phyloP scores from a whole-genome alignment of 441 rosid genomes.

The Croton laevigatus region DNA sequence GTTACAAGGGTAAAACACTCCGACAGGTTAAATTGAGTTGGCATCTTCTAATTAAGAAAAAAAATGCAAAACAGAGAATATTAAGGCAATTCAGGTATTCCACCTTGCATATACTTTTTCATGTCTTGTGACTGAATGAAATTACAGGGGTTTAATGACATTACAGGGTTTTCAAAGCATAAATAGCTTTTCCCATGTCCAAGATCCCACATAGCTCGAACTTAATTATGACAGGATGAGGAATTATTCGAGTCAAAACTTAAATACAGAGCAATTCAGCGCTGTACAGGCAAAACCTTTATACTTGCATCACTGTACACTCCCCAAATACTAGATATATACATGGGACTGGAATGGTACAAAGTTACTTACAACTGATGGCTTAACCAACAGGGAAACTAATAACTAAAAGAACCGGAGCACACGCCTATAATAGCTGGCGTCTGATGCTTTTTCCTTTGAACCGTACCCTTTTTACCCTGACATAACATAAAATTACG shows the following conservation, averaged over 20 bases:
- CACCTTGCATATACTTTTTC: background rate
- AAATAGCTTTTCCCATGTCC: background rate
- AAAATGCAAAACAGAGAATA: too few species aligned
- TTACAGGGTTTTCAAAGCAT: background rate
- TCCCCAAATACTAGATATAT: conserved; percentile 14
- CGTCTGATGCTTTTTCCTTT: conserved; percentile 5
- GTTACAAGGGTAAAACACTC: too few species aligned
- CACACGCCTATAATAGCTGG: conserved; percentile 16
- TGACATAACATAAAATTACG: background rate
- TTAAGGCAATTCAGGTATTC: background rate
- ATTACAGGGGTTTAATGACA: background rate
- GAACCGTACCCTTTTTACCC: background rate
- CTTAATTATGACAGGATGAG: background rate
- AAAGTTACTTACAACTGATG: conserved; percentile 12
- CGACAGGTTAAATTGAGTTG: too few species aligned
- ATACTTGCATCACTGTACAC: conserved; percentile 24
- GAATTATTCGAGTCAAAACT: conserved; percentile 24
- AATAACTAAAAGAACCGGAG: background rate
- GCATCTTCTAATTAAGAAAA: background rate
- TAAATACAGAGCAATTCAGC: conserved; percentile 22
- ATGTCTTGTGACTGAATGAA: background rate
- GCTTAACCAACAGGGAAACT: background rate
- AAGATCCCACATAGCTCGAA: background rate
- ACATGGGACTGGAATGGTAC: conserved; percentile 14
- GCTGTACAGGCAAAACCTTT: conserved; percentile 23